Evolutionary conservation across 225 moss, liverwort and hornwort species (phyloP).

Genomic region (Polytrichum formosum): DNA sequence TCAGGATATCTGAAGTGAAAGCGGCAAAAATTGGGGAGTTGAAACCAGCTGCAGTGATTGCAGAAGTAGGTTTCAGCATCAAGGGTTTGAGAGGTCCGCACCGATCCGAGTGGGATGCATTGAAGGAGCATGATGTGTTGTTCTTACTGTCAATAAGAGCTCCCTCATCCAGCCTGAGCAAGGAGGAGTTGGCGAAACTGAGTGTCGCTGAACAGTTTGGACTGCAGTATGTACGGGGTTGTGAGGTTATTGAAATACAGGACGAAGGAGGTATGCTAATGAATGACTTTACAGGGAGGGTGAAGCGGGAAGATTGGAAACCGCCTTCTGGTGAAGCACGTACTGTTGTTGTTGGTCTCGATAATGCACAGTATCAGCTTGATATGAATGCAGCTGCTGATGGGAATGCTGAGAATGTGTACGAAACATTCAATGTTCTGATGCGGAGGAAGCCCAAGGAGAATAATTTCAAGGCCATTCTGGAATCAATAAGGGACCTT

Average conservation of each 20-base stretch:
- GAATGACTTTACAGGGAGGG: slow-evolving; percentile 95
- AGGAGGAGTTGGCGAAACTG: slow-evolving; percentile 65
- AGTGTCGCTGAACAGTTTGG: slow-evolving; percentile 85
- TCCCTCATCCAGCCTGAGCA: slow-evolving; percentile 53
- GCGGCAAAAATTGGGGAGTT: slow-evolving; percentile 84
- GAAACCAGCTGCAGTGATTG: slow-evolving; percentile 93
- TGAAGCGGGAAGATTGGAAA: slow-evolving; percentile 97
- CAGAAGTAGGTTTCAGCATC: slow-evolving; percentile 77
- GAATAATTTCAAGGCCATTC: slow-evolving; percentile 98
- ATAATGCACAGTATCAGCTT: slow-evolving; percentile 95
- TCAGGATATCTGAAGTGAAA: slow-evolving; percentile 84
- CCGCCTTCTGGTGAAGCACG: slow-evolving; percentile 90
- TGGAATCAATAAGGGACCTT: slow-evolving; percentile 95
- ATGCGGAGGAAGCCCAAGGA: slow-evolving; percentile 97
- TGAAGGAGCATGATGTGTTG: slow-evolving; percentile 96
- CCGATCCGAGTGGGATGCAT: slow-evolving; percentile 91
- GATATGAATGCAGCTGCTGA: slow-evolving; percentile 70
- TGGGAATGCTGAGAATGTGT: slow-evolving; percentile 64
- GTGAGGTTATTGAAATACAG: slow-evolving; percentile 91
- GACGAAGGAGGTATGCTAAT: slow-evolving; percentile 92
- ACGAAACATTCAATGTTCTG: slow-evolving; percentile 84
- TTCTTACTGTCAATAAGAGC: slow-evolving; percentile 75
- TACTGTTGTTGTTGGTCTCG: slow-evolving; percentile 78
- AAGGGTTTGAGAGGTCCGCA: slow-evolving; percentile 75
- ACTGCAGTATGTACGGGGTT: slow-evolving; percentile 85